Percentiles rank a stretch among this genome's conserved stretches.
These are phyloP conservation scores for Oxyria digyna DNA, from an alignment of 148 eudicot species.

Conservation along the genomic window DNA sequence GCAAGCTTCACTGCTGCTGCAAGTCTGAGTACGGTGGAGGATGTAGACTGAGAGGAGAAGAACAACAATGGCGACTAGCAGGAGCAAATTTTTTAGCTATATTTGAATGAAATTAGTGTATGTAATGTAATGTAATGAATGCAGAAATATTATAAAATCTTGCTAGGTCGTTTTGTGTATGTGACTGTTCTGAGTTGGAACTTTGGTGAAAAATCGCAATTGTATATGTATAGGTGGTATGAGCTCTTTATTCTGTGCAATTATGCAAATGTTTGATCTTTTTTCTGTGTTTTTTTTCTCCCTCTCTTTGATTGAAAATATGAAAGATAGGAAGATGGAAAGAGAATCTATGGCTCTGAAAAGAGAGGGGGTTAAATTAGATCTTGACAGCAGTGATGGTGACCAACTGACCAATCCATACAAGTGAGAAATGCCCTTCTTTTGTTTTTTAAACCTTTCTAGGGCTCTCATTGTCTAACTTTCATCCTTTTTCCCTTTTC, in stretches of 20 bases:
- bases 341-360: not conserved
- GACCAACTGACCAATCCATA: not conserved
- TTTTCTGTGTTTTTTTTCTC: not conserved
- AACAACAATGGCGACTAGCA: not conserved
- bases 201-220: conserved; percentile 2
- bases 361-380: not conserved
- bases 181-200: not conserved
- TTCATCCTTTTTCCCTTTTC: not conserved
- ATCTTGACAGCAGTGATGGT: not conserved
- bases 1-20: not conserved
- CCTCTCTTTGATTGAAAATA: not conserved
- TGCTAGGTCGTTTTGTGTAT: not conserved
- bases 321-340: not conserved
- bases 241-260: not conserved
- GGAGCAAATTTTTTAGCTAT: not conserved
- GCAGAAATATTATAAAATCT: not conserved
- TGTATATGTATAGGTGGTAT: conserved; percentile 9
- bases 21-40: not conserved
- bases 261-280: not conserved
- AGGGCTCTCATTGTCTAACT: too few relatives aligned
- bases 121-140: not conserved
- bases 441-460: not conserved
- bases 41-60: not conserved
- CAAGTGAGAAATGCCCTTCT: too few relatives aligned
- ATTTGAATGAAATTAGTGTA: conserved; percentile 3